Conservation (phyloP, 768 basidiomycete species). For the Amanita fuliginea region DNA sequence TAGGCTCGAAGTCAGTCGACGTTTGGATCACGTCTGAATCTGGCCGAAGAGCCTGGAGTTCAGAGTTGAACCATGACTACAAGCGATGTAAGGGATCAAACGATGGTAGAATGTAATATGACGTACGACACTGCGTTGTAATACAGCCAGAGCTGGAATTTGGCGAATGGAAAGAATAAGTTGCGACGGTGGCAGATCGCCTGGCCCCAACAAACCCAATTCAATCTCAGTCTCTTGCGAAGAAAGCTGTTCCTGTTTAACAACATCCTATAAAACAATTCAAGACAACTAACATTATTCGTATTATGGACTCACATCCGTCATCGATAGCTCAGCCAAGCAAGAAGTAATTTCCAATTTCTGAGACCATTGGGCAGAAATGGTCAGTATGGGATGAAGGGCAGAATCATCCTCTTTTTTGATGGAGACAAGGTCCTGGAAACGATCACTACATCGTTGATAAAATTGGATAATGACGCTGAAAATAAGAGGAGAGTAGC, state of each 20-base stretch:
- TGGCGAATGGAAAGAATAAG: conserved; percentile 64
- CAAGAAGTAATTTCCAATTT: conserved; percentile 67
- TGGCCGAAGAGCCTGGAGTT: conserved; percentile 58
- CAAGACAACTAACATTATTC: neutral
- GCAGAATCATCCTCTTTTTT: conserved; percentile 18
- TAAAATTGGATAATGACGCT: conserved; percentile 95
- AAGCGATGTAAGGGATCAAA: conserved; percentile 2
- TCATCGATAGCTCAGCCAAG: conserved; percentile 50
- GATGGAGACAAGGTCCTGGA: conserved; percentile 57
- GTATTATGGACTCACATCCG: conserved; percentile 30
- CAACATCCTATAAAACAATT: neutral
- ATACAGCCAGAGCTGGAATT: conserved; percentile 60
- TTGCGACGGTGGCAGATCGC: conserved; percentile 44
- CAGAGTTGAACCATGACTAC: conserved; percentile 79
- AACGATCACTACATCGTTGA: conserved; percentile 83
- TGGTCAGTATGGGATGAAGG: conserved; percentile 36
- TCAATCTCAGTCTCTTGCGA: conserved; percentile 77
- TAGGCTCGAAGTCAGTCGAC: conserved; percentile 39
- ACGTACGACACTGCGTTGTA: conserved; percentile 83
- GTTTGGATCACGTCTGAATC: conserved; percentile 49
- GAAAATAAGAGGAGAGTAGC: conserved; percentile 87
- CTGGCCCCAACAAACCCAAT: conserved; percentile 48
- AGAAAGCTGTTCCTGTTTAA: conserved; percentile 44
- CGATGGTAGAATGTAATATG: neutral
- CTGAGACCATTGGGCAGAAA: conserved; percentile 80